Evolutionary conservation across 352 stramenopile species (phyloP), one percentile per base, ranked within the genome.

Genomic region (Pythium scleroteichum): DNA sequence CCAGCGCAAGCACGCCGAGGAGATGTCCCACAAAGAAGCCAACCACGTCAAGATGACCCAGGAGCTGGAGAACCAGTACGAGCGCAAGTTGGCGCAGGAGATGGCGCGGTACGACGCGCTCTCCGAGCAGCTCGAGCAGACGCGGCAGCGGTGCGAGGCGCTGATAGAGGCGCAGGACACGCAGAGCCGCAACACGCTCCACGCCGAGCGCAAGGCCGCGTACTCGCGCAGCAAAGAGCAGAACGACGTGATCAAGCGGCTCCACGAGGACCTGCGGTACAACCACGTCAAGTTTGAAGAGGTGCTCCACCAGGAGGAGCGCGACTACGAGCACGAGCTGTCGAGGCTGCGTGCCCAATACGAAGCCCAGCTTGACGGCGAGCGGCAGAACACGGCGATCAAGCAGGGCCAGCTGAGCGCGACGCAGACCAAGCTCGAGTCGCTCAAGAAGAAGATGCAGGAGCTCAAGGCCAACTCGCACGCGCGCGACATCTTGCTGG

Each of bases 51-150:
- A 90, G 41, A 86, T 94, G 66, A 88, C 78, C 0, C 79, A 96
- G 61, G 90, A 97, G 45, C 75, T 97, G 4, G 90, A 97, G 61
- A 98, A 97, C 51, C 83, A 97, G 59, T 98, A 97, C 63, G 91
- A 98, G 56, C 82, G 90, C 20, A 95, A 95, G 40, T 65, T 98
- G 0, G 90, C 92, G 8, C 75, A 97, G 42, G 91, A 97, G 57
- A 75, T 97, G 20, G 67, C 82, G 48, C 70, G 91, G 17, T 97
- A 95, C 53, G 91, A 98, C 41, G 73, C 80, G 5, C 64, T 97
- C 0, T 92, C 85, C 0, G 91, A 97, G 69, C 90, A 78, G 5
- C 76, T 98, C 35, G 88, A 97, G 66, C 74, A 91, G 38, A 92
- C 94, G 1, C 80, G 94, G 3, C 91, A 97, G 62, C 80, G 85